Base-by-base conservation (phyloP, 257 asterid genomes). In the Leptodermis oblonga region DNA sequence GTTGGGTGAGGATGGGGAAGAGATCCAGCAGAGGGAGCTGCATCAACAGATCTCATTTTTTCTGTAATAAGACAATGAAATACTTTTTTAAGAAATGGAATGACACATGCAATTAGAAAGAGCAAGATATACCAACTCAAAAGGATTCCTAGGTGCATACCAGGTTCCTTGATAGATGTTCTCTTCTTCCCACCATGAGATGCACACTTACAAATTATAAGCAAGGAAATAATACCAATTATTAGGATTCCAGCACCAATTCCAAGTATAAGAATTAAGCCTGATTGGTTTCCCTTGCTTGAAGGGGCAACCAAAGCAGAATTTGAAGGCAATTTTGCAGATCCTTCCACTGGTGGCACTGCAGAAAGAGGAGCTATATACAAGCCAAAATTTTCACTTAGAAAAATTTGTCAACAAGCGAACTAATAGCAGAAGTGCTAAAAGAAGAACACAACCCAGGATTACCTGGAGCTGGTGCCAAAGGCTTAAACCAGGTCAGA, bases 1-100 rank as follows among this genome's bases (percentile, higher is more conserved):
- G 92, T 88, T 58, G 96, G 97, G 80, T 84, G 96, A 65, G 86
- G 96, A 81, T 86, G 96, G 61, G 86, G 86, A 71, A 90, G 85
- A 10, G 93, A 90, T 77, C 95, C 92, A 11, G 78, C 86, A 14
- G 83, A 76, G 7, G 85, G 80, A 71, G 73, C 75, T 56, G 89
- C 71, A 67, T 76, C 92, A 55, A 73, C 79, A 49, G 72, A 66
- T 71, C 78, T 79, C 66, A 73, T 85, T 77, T 88, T 90, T 64
- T 53, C 97, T 88, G 75, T 67, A 73, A 61, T 75, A 73, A 51
- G 7, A 62, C 8, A 20, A 33, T 10, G 20, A 62, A 3, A 18
- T 52, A 20, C 8, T 13, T 28, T 34, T 12, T 61, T 6, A 75
- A 69, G 65, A 65, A 62, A 56, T 58, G 52, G 56, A 33, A 71